phyloP scores from a whole-genome alignment of 192 early-diverging fungal genomes.

The Coemansia sp. region DNA sequence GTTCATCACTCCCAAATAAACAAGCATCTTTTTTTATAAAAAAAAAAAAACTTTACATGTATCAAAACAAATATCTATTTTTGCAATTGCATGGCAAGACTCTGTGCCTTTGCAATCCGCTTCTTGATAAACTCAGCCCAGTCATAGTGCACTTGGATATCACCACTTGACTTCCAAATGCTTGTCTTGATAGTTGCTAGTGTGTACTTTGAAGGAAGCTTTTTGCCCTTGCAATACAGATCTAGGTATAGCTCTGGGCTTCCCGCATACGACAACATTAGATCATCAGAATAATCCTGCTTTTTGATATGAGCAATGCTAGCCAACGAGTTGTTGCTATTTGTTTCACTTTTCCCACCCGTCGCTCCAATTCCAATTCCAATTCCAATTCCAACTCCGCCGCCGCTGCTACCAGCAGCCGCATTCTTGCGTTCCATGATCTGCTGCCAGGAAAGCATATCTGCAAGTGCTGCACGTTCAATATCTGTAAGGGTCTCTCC shows the following conservation, averaged over 20 bases:
- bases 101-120: constrained; percentile 34
- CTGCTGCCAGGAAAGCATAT: constrained; percentile 24
- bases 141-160: constrained; percentile 47
- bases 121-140: constrained; percentile 47
- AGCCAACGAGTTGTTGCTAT: too few relatives aligned
- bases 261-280: constrained; percentile 16
- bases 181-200: constrained; percentile 47
- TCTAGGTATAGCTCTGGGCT: constrained; percentile 45
- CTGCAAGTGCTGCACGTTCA: constrained; percentile 35
- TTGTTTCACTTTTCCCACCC: too few relatives aligned
- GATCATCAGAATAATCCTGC: not conserved
- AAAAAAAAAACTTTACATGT: not conserved
- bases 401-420: not conserved
- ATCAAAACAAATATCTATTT: not conserved
- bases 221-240: constrained; percentile 34
- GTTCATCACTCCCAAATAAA: too few relatives aligned
- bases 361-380: too few relatives aligned
- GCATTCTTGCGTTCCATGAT: not conserved
- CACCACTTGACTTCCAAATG: constrained; percentile 47
- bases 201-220: constrained; percentile 20
- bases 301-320: not conserved
- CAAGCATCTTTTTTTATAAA: not conserved
- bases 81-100: constrained; percentile 4
- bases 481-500: constrained; percentile 24
- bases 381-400: not conserved